A percentile compares a stretch with the other conserved stretches of the same genome.
Evolutionary conservation across 2,329 filamentous ascomycete genomes (phyloP).

Genomic region (Cladosporium austrohemisphaericum): DNA sequence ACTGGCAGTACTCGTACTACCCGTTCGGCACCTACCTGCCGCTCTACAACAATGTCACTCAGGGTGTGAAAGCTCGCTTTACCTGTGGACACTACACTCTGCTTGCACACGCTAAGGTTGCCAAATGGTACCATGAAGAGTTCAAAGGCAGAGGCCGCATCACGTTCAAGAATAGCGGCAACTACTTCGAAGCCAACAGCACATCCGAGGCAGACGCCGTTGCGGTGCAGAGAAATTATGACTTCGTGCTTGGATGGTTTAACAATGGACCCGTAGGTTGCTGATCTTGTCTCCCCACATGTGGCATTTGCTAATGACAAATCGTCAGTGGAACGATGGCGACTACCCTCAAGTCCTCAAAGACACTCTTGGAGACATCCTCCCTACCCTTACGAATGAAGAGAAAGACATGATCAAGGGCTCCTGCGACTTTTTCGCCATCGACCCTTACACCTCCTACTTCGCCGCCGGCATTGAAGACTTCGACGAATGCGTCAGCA

Average conservation of each 20-base stretch:
- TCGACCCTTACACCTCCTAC: slow-evolving; percentile 35
- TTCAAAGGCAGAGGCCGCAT: slow-evolving; percentile 37
- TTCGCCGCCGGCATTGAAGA: slow-evolving; percentile 25
- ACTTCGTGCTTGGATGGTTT: slow-evolving; percentile 41
- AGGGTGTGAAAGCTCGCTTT: slow-evolving; percentile 29
- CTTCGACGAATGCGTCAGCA: slow-evolving; percentile 38
- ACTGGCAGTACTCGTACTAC: slow-evolving; percentile 40
- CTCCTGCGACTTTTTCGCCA: slow-evolving; percentile 34
- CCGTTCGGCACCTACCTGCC: slow-evolving; percentile 42
- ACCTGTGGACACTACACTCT: slow-evolving; percentile 37
- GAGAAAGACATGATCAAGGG: slow-evolving; percentile 32
- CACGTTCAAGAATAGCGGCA: slow-evolving; percentile 36
- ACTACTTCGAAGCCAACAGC: slow-evolving; percentile 33
- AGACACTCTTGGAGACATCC: slow-evolving; percentile 31
- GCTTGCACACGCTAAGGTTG: slow-evolving; percentile 37
- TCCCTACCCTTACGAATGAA: slow-evolving; percentile 32
- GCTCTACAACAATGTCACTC: slow-evolving; percentile 39
- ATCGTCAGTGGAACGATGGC: slow-evolving; percentile 44
- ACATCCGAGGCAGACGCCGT: slow-evolving; percentile 32
- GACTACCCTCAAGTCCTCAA: slow-evolving; percentile 42
- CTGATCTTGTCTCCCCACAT: too few species aligned
- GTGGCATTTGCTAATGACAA: slow-evolving; percentile 14
- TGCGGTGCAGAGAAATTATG: slow-evolving; percentile 31
- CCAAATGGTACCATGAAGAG: slow-evolving; percentile 44
- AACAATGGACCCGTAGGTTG: slow-evolving; percentile 8